These are phyloP conservation scores for Ustilago shanxiensis DNA, from an alignment of 1,284 basidiomycete genomes.

Conservation along the genomic window DNA sequence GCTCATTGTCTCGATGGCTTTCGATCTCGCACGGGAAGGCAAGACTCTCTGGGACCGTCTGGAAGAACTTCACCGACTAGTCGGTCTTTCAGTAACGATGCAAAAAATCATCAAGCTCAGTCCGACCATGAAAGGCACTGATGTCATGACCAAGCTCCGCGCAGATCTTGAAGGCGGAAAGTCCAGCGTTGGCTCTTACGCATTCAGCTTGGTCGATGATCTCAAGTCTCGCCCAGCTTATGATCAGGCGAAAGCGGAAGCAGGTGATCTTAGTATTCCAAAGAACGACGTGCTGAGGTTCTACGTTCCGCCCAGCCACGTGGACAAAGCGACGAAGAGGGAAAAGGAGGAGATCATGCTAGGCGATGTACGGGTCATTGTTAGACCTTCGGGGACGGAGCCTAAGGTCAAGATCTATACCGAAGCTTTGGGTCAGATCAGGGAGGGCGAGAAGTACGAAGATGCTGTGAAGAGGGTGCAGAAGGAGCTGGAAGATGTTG, in stretches of 20 bases:
- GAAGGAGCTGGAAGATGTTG: slow-evolving; percentile 45
- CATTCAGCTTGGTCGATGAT: slow-evolving; percentile 57
- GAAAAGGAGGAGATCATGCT: slow-evolving; percentile 55
- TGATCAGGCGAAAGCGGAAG: slow-evolving; percentile 46
- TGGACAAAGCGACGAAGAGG: slow-evolving; percentile 15
- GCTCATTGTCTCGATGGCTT: slow-evolving; percentile 55
- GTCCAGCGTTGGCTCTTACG: slow-evolving; percentile 26
- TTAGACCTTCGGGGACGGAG: slow-evolving; percentile 62
- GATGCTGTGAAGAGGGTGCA: slow-evolving; percentile 47
- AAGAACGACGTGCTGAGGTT: slow-evolving; percentile 63
- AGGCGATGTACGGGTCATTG: slow-evolving; percentile 56
- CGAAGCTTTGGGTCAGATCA: slow-evolving; percentile 53
- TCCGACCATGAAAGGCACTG: slow-evolving; percentile 52
- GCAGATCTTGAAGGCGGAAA: slow-evolving; percentile 43
- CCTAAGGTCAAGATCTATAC: slow-evolving; percentile 65
- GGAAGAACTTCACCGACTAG: slow-evolving; percentile 56
- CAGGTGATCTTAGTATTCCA: slow-evolving; percentile 53
- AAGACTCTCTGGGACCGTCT: slow-evolving; percentile 61
- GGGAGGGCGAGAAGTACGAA: slow-evolving; percentile 41
- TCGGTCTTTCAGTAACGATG: slow-evolving; percentile 56
- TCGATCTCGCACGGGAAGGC: slow-evolving; percentile 43
- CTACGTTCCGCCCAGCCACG: slow-evolving; percentile 52
- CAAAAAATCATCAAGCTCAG: slow-evolving; percentile 61
- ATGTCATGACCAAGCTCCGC: slow-evolving; percentile 58
- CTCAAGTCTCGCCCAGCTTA: slow-evolving; percentile 36